These are phyloP conservation scores for Diaporthe vexans DNA, from an alignment of 2,329 filamentous ascomycete species.

Conservation along the genomic window DNA sequence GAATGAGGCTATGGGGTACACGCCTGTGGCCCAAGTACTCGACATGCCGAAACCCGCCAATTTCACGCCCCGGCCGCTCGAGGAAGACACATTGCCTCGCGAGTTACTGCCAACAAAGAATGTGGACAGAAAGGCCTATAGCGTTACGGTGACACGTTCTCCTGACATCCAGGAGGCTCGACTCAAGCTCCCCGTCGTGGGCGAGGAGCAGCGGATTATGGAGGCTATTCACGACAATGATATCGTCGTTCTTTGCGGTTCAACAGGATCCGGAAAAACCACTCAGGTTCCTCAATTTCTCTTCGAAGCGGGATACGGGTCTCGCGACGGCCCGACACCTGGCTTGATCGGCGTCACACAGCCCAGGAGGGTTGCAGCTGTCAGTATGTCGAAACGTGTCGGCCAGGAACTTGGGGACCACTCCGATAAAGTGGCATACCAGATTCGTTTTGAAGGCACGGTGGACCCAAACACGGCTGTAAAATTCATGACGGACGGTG, in stretches of 20 bases:
- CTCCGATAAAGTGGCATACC: slow-evolving; percentile 86
- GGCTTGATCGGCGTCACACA: slow-evolving; percentile 97
- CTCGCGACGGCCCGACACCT: slow-evolving; percentile 80
- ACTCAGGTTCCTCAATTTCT: slow-evolving; percentile 98
- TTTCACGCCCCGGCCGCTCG: slow-evolving; percentile 76
- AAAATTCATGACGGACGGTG: slow-evolving; percentile 99
- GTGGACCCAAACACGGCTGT: slow-evolving; percentile 85
- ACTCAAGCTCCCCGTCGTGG: slow-evolving; percentile 87
- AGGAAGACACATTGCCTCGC: slow-evolving; percentile 78
- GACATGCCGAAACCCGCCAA: slow-evolving; percentile 70
- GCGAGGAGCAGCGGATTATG: slow-evolving; percentile 98
- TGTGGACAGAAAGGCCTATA: slow-evolving; percentile 79
- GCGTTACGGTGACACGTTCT: slow-evolving; percentile 78
- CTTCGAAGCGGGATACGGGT: slow-evolving; percentile 93
- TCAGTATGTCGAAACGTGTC: slow-evolving; percentile 96
- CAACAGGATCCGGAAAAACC: slow-evolving; percentile 97
- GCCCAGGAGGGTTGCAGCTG: slow-evolving; percentile 92
- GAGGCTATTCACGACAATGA: slow-evolving; percentile 95
- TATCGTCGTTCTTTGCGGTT: slow-evolving; percentile 91
- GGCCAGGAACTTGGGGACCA: slow-evolving; percentile 85
- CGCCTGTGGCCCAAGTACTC: slow-evolving; percentile 60
- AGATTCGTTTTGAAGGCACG: slow-evolving; percentile 94
- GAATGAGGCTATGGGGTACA: slow-evolving; percentile 83
- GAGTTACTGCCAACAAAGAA: slow-evolving; percentile 75
- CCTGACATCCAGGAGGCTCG: slow-evolving; percentile 83